phyloP scores from a whole-genome alignment of 202 grass and related monocot genomes.

The Panicum virgatum region DNA sequence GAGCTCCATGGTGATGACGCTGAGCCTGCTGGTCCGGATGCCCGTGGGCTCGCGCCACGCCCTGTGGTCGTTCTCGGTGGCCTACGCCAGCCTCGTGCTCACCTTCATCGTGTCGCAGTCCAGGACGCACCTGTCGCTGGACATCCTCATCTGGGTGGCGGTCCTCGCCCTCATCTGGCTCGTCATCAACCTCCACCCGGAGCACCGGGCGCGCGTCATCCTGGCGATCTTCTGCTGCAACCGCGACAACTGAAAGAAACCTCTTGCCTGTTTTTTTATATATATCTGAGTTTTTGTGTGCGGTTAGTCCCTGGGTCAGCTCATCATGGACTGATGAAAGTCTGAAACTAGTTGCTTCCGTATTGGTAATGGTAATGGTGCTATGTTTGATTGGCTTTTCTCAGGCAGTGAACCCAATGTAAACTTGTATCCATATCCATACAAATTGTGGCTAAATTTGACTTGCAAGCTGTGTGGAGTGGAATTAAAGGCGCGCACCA shows the following conservation, averaged over 20 bases:
- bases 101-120: slow-evolving; percentile 56
- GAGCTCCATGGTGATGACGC: slow-evolving; percentile 60
- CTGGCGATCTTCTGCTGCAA: background rate
- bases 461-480: background rate
- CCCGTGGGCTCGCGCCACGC: slow-evolving; percentile 38
- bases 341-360: background rate
- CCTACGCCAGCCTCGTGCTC: slow-evolving; percentile 62
- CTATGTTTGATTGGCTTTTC: background rate
- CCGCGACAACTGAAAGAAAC: background rate
- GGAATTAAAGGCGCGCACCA: too few relatives aligned
- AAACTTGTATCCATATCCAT: background rate
- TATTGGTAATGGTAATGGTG: background rate
- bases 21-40: slow-evolving; percentile 55
- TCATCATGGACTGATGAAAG: background rate
- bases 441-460: background rate
- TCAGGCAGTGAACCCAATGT: background rate
- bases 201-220: background rate
- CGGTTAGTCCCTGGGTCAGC: background rate
- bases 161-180: slow-evolving; percentile 35
- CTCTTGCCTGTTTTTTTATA: background rate
- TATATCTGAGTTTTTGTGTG: background rate
- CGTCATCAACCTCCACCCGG: slow-evolving; percentile 24
- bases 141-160: slow-evolving; percentile 38
- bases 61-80: slow-evolving; percentile 41
- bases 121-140: slow-evolving; percentile 39